Evolutionary conservation across 2,329 filamentous ascomycete species (phyloP), one percentile per base, ranked within the genome.

Genomic region (Graphiopsis chlorocephala): DNA sequence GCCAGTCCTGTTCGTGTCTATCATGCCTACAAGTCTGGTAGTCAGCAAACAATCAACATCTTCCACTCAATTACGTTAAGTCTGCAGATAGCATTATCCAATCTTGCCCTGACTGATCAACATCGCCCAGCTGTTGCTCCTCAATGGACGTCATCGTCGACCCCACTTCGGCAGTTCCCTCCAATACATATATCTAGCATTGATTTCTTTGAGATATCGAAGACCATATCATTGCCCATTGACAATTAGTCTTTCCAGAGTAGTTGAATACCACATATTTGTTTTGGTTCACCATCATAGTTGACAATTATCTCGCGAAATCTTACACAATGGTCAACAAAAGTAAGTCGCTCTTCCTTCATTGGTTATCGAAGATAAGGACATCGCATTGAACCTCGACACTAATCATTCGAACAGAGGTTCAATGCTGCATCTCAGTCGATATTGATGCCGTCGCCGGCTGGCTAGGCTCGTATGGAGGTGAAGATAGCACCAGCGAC

Each of bases 361-460:
- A 20, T 45, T n/a, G 17, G n/a, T 20, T 2, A 11, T 45, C n/a
- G 3, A 26, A 33, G n/a, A 29, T n/a, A 15, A 57, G 31, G 3
- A 7, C 10, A 20, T 33, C 5, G 3, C 14, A 35, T n/a, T 3
- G 33, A 20, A 1, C 14, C 12, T 28, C 23, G 11, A 35, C 6
- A 35, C 52, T 63, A 15, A 63, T 38, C 1, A 23, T 20, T 15
- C 14, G n/a, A 15, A 20, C 52, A 75, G 72, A 69, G 61, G 71
- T 73, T 12, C 73, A 73, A 68, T 72, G 70, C 66, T 75, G 74
- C 66, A 75, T 76, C 63, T 74, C 71, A 2, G 87, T 92, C 26
- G 90, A 92, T 67, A 88, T 92, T 28, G 89, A 92, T 68, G 89
- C 89, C n/a, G 88, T 92, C 1, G 86, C 89, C 1, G 89, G 90